Base-by-base conservation (phyloP, 768 basidiomycete genomes). In the Trametes maxima region DNA sequence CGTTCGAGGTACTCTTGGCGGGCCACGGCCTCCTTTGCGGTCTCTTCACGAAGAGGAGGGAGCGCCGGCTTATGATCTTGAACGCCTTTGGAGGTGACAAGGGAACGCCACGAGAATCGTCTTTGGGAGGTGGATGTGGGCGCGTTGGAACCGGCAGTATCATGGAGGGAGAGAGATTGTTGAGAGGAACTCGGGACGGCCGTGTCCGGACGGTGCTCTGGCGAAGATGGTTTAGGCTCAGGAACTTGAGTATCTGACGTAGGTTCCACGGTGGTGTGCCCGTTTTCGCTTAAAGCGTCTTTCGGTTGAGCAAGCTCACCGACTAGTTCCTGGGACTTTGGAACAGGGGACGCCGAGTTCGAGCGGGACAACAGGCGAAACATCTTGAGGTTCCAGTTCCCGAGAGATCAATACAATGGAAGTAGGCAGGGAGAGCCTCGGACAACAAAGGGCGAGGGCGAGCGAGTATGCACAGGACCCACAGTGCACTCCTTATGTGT, bases 101-200 rank as follows among this genome's bases (percentile, higher is more conserved):
- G 57, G 2, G 57, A 44, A 6, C 53, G 62, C 62, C 62, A 64
- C 5, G 62, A 64, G 25, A 59, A 59, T n/a, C 62, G 62, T 48
- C 56, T 54, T 57, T 59, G 57, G 0, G 62, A 37, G 12, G 16
- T 43, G 14, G 57, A 39, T 12, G 45, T 54, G 1, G 43, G 40
- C 21, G 21, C 28, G n/a, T 35, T 28, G 14, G 48, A 16, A 19
- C 40, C 21, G 0, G 54, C 22, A 11, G 48, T 17, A 1, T 33
- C 16, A 14, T 25, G 25, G 16, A 19, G 11, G 4, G 42, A 25
- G 5, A 43, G 33, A 6, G 44, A 10, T 5, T 51, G 33, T 16
- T 43, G 28, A 28, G 62, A 33, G 5, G 51, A 16, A 44, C 43
- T 3, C n/a, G 1, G 43, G 8, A 10, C 21, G 17, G n/a, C 12